Conservation (phyloP, 345 rosid genomes). For the Chamaenerion angustifolium region DNA sequence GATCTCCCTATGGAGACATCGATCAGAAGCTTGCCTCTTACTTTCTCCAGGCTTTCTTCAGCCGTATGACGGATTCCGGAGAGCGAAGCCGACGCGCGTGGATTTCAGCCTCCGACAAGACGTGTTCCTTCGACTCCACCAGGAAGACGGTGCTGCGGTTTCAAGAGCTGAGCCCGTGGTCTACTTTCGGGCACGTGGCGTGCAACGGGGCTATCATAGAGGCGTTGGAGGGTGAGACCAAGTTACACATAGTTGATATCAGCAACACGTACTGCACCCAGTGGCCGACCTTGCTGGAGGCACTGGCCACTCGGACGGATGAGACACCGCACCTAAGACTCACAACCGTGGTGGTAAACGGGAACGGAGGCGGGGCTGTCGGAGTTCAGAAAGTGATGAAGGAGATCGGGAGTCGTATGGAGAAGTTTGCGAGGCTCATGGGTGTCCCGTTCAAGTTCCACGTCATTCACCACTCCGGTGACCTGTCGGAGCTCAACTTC, state of each 20-base stretch:
- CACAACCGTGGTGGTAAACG: conserved; percentile 44
- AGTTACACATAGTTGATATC: conserved; percentile 72
- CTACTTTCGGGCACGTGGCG: conserved; percentile 90
- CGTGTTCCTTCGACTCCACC: conserved; percentile 66
- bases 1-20: conserved; percentile 79
- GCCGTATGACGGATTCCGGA: conserved; percentile 79
- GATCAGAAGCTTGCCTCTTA: conserved; percentile 74
- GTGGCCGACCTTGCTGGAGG: conserved; percentile 96
- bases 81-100: conserved; percentile 47
- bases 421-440: conserved; percentile 90
- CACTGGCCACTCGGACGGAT: conserved; percentile 80
- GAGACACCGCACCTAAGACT: conserved; percentile 77
- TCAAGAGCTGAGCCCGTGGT: conserved; percentile 96
- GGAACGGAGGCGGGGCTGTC: conserved; percentile 17
- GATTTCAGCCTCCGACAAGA: conserved; percentile 53
- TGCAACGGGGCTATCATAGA: conserved; percentile 88
- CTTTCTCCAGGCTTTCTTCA: conserved; percentile 79
- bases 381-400: conserved; percentile 61
- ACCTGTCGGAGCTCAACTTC: conserved; percentile 49
- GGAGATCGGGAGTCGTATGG: conserved; percentile 85
- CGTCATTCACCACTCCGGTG: conserved; percentile 62
- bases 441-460: conserved; percentile 90
- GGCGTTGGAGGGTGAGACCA: conserved; percentile 70
- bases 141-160: conserved; percentile 68
- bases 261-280: conserved; percentile 96